A percentile compares a stretch with the other conserved stretches of the same genome.
phyloP scores from a whole-genome alignment of 371 early-diverging fungal genomes.

The Astathelohania contejeani region DNA sequence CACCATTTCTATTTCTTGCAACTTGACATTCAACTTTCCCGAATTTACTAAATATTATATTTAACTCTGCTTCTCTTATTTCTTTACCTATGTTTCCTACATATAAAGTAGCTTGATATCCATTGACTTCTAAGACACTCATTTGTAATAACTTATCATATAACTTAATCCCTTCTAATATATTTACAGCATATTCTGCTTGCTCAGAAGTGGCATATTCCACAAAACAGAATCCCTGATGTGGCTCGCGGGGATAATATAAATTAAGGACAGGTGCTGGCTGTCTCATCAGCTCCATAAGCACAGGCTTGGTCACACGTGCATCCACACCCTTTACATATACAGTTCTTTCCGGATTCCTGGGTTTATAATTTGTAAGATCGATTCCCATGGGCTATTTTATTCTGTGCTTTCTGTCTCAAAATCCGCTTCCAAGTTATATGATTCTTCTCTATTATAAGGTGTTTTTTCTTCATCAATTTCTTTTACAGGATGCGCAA shows the following conservation, averaged over 20 bases:
- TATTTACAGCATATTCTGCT: constrained; percentile 32
- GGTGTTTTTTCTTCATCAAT: constrained; percentile 8
- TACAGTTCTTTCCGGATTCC: too few relatives aligned
- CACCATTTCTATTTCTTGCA: constrained; percentile 30
- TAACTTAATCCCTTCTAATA: constrained; percentile 38
- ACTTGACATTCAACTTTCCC: constrained; percentile 46
- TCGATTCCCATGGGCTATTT: too few relatives aligned
- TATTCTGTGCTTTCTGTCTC: too few relatives aligned
- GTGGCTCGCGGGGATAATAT: too few relatives aligned
- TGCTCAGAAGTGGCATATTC: constrained; percentile 31
- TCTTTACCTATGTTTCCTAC: constrained; percentile 47
- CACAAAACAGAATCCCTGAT: constrained; percentile 42
- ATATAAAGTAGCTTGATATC: constrained; percentile 40
- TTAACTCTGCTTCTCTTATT: constrained; percentile 34
- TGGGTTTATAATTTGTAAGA: too few relatives aligned
- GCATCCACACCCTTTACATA: too few relatives aligned
- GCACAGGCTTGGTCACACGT: too few relatives aligned
- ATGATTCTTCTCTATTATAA: constrained; percentile 2
- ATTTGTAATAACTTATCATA: constrained; percentile 42
- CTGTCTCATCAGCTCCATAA: too few relatives aligned
- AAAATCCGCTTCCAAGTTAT: too few relatives aligned
- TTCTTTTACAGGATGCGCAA: not conserved
- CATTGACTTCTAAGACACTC: constrained; percentile 21
- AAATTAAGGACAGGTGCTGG: too few relatives aligned
- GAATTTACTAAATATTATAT: constrained; percentile 46